These are phyloP conservation scores for Saposhnikovia divaricata DNA, from an alignment of 129 eudicot species.

Conservation along the genomic window DNA sequence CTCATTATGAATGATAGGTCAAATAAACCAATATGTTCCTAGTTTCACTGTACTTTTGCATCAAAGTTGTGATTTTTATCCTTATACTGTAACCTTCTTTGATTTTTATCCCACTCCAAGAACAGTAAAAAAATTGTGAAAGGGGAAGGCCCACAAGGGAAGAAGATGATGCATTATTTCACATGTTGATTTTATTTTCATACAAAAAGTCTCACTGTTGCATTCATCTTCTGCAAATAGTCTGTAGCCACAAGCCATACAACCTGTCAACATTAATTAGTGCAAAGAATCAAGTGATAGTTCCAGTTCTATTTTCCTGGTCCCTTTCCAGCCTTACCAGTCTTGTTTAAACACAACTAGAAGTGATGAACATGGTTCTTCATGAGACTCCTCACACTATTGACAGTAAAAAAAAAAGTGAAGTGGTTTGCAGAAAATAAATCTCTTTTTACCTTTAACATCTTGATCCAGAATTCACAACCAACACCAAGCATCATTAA, in stretches of 20 bases:
- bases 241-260: conserved; percentile 19
- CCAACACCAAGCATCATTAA: not conserved
- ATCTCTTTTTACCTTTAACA: conserved; percentile 4
- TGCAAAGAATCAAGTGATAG: conserved; percentile 36
- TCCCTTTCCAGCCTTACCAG: conserved; percentile 19
- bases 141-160: conserved; percentile 49
- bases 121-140: conserved; percentile 33
- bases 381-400: not conserved
- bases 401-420: conserved; percentile 9
- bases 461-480: conserved; percentile 3
- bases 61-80: conserved; percentile 15
- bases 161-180: conserved; percentile 47
- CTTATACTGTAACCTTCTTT: not conserved
- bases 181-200: conserved; percentile 29
- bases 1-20: conserved; percentile 13
- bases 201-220: conserved; percentile 40
- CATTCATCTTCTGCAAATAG: conserved; percentile 37
- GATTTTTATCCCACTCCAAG: conserved; percentile 19
- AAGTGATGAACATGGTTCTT: conserved; percentile 5
- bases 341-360: conserved; percentile 11
- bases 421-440: conserved; percentile 10
- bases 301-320: conserved; percentile 18
- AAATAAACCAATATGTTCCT: conserved; percentile 1
- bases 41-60: not conserved
- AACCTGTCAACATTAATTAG: conserved; percentile 21